A percentile compares a stretch with the other conserved stretches of the same genome.
These are phyloP conservation scores for Pelargonium myrrhifolium DNA, from an alignment of 441 rosid species.

Conservation along the genomic window DNA sequence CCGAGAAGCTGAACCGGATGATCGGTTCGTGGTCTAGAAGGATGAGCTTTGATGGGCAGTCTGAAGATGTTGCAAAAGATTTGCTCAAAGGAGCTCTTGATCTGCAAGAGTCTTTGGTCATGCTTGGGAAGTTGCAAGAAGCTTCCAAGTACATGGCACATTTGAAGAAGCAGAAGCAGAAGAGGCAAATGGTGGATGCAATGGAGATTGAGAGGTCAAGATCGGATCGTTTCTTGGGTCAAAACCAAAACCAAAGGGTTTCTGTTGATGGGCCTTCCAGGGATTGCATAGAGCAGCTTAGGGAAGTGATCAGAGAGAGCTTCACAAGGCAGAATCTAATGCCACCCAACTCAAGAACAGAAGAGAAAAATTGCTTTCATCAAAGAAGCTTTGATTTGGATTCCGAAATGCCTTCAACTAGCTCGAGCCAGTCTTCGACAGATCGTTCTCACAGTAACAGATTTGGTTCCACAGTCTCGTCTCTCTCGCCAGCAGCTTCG, in stretches of 20 bases:
- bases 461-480: slow-evolving; percentile 31
- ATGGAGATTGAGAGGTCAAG: slow-evolving; percentile 24
- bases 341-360: slow-evolving; percentile 21
- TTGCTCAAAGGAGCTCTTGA: slow-evolving; percentile 79
- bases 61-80: slow-evolving; percentile 62
- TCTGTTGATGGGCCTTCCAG: slow-evolving; percentile 41
- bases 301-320: slow-evolving; percentile 47
- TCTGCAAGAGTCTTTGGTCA: slow-evolving; percentile 69
- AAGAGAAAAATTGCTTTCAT: slow-evolving; percentile 22
- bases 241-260: slow-evolving; percentile 16
- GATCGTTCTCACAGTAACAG: slow-evolving; percentile 21
- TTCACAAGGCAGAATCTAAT: slow-evolving; percentile 54
- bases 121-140: slow-evolving; percentile 76
- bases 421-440: slow-evolving; percentile 57
- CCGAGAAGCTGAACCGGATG: slow-evolving; percentile 64
- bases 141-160: slow-evolving; percentile 41
- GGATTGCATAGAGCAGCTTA: slow-evolving; percentile 56
- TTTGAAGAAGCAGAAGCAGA: slow-evolving; percentile 40
- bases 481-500: slow-evolving; percentile 28
- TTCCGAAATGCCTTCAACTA: slow-evolving; percentile 50
- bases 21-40: slow-evolving; percentile 61
- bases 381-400: slow-evolving; percentile 29
- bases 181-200: slow-evolving; percentile 25
- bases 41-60: slow-evolving; percentile 29
- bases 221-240: slow-evolving; percentile 36